A percentile compares a stretch with the other conserved stretches of the same genome.
These are phyloP conservation scores for Rhododendron vialii DNA, from an alignment of 148 eudicot species.

Conservation along the genomic window DNA sequence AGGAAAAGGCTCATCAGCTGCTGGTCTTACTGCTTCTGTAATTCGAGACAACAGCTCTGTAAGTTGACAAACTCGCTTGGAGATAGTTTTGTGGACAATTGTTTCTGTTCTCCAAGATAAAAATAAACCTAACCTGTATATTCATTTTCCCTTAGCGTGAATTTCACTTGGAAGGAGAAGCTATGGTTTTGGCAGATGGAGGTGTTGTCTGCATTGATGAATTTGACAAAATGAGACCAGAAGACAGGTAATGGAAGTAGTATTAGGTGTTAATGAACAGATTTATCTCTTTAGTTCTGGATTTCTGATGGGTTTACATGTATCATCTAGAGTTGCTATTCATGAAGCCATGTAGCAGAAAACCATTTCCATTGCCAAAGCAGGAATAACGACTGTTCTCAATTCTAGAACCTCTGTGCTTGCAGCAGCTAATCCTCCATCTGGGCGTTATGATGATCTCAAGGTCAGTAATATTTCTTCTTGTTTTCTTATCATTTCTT, in stretches of 20 bases:
- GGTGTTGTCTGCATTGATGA: slow-evolving; percentile 99
- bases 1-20: slow-evolving; percentile 99
- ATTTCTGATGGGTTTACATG: slow-evolving; percentile 5
- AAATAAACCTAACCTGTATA: neutral
- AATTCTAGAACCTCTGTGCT: slow-evolving; percentile 98
- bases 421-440: slow-evolving; percentile 99
- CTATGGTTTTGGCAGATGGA: slow-evolving; percentile 99
- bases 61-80: slow-evolving; percentile 28
- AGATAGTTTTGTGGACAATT: neutral
- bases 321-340: slow-evolving; percentile 75
- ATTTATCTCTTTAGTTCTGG: neutral
- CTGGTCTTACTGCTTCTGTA: slow-evolving; percentile 99
- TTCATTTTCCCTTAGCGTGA: slow-evolving; percentile 56
- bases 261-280: neutral
- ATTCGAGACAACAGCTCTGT: slow-evolving; percentile 87
- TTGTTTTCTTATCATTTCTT: neutral
- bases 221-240: slow-evolving; percentile 98
- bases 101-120: neutral
- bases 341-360: slow-evolving; percentile 99
- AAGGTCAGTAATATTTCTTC: slow-evolving; percentile 37
- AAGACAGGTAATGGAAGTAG: slow-evolving; percentile 64
- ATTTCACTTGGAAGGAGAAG: slow-evolving; percentile 98
- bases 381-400: slow-evolving; percentile 96
- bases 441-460: slow-evolving; percentile 98
- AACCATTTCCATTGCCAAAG: slow-evolving; percentile 98